These are phyloP conservation scores for Zalerion maritima DNA, from an alignment of 495 filamentous ascomycete genomes.

Conservation along the genomic window DNA sequence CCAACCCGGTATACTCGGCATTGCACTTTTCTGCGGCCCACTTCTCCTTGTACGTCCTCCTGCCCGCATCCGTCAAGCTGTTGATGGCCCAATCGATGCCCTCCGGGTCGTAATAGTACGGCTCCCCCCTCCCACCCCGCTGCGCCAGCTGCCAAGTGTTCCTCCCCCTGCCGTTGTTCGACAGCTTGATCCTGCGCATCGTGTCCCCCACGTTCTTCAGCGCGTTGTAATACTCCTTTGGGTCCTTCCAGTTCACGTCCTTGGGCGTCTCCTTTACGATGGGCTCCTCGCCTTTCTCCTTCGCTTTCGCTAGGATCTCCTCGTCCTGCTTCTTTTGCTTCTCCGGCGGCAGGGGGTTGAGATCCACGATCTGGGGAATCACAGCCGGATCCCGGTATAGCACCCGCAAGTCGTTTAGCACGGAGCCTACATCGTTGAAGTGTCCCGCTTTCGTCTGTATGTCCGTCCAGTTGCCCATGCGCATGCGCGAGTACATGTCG, in stretches of 20 bases:
- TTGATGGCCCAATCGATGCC: conserved; percentile 39
- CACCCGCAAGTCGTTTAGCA: conserved; percentile 29
- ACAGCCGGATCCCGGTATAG: conserved; percentile 30
- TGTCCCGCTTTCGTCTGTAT: conserved; percentile 28
- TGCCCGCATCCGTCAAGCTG: conserved; percentile 38
- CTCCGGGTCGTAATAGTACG: conserved; percentile 38
- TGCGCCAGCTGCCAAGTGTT: conserved; percentile 48
- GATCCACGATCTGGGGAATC: conserved; percentile 21
- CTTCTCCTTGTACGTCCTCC: conserved; percentile 36
- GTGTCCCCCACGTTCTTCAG: conserved; percentile 2
- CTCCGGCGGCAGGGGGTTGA: conserved; percentile 20
- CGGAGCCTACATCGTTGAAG: conserved; percentile 36
- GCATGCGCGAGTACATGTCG: conserved; percentile 39
- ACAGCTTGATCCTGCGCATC: no score
- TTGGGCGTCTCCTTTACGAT: conserved; percentile 2
- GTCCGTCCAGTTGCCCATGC: conserved; percentile 36
- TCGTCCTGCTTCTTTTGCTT: conserved; percentile 5
- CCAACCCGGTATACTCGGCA: conserved; percentile 23
- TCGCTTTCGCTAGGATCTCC: no score
- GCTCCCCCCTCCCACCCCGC: conserved; percentile 44
- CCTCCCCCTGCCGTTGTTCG: conserved; percentile 19
- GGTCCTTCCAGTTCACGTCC: neutral
- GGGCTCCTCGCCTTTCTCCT: conserved; percentile 1
- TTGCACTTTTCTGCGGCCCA: conserved; percentile 44
- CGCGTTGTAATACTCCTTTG: neutral